Evolutionary conservation across 768 basidiomycete species (phyloP).

Genomic region (Phylloporus arenicola): DNA sequence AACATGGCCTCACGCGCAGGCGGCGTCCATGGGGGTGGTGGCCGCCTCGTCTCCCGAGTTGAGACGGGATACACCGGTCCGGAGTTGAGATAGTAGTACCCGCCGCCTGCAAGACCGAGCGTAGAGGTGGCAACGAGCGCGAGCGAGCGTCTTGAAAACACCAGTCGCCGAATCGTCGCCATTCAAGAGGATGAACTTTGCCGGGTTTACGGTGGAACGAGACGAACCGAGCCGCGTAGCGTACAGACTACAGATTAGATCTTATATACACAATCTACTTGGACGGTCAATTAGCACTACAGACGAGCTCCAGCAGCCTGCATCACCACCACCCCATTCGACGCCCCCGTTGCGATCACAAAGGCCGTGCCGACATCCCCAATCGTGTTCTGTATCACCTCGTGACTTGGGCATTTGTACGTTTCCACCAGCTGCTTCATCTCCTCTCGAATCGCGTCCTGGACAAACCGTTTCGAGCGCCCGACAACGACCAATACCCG

Average conservation of each 20-base stretch:
- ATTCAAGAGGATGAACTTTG: background rate
- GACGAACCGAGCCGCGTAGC: background rate
- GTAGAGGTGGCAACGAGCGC: conserved; percentile 51
- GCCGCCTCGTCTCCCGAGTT: conserved; percentile 60
- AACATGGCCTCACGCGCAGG: conserved; percentile 67
- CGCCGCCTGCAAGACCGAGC: conserved; percentile 47
- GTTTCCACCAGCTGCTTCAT: conserved; percentile 44
- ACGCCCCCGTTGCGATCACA: conserved; percentile 54
- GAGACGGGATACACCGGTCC: conserved; percentile 63
- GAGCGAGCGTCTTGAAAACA: conserved; percentile 55
- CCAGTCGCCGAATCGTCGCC: conserved; percentile 11
- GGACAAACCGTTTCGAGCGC: conserved; percentile 65
- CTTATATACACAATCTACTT: background rate
- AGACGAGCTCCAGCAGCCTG: conserved; percentile 44
- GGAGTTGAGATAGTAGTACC: conserved; percentile 71
- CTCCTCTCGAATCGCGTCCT: conserved; percentile 56
- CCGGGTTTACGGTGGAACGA: background rate
- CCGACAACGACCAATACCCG: conserved; percentile 65
- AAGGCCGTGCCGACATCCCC: conserved; percentile 82
- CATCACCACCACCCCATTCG: conserved; percentile 60
- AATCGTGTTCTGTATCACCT: conserved; percentile 64
- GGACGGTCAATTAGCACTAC: background rate
- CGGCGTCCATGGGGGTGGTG: conserved; percentile 76
- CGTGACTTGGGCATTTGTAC: conserved; percentile 6
- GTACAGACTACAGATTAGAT: background rate